Conservation (phyloP, 2,329 filamentous ascomycete genomes). For the Ophiosphaerella korrae region DNA sequence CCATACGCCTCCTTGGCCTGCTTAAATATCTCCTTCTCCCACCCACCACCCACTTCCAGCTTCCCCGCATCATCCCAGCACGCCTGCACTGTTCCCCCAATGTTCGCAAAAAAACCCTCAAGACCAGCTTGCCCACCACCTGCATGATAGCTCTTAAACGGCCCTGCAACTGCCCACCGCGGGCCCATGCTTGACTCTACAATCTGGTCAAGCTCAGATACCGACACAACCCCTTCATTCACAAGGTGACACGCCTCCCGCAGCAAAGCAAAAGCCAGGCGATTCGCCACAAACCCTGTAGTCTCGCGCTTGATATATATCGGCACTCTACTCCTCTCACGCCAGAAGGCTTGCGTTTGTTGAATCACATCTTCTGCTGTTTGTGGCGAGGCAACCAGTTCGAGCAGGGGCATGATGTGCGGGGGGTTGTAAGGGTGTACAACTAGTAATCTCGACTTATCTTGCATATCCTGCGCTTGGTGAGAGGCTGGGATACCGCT, state of each 20-base stretch:
- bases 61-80: constrained; percentile 59
- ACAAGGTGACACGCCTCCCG: constrained; percentile 63
- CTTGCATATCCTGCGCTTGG: constrained; percentile 52
- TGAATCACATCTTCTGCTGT: constrained; percentile 49
- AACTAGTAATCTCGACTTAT: constrained; percentile 56
- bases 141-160: constrained; percentile 64
- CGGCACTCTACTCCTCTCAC: constrained; percentile 49
- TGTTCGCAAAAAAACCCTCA: constrained; percentile 60
- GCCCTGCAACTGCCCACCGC: constrained; percentile 48
- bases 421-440: constrained; percentile 68
- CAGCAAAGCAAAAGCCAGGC: constrained; percentile 62
- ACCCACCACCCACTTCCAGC: constrained; percentile 50
- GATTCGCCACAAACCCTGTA: constrained; percentile 63
- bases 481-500: constrained; percentile 61
- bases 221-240: constrained; percentile 56
- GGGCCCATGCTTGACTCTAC: constrained; percentile 35
- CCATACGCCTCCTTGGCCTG: constrained; percentile 57
- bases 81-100: constrained; percentile 60
- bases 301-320: constrained; percentile 59
- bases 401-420: constrained; percentile 65
- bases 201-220: constrained; percentile 60
- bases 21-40: constrained; percentile 54
- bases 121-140: constrained; percentile 62
- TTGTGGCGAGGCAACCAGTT: constrained; percentile 59
- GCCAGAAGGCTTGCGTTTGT: constrained; percentile 55